Evolutionary conservation across 495 filamentous ascomycete species (phyloP), one percentile per base, ranked within the genome.

Genomic region (Hapsidospora chrysogenum): DNA sequence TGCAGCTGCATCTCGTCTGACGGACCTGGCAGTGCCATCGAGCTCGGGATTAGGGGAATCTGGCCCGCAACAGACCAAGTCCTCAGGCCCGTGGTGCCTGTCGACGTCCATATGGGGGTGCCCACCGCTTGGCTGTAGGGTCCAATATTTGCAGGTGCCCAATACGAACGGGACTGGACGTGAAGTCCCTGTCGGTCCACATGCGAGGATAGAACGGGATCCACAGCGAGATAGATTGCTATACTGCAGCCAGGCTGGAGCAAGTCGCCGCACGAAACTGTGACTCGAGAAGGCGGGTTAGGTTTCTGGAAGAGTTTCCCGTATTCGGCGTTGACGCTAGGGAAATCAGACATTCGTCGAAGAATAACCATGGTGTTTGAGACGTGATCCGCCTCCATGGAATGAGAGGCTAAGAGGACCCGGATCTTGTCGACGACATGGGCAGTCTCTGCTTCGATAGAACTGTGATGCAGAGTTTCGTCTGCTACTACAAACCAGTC

Each of bases 111-210:
- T 7, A 70, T 38, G 20, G 73, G 73, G 14, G 74, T 52, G 13
- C 72, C 62, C 31, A 89, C 74, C 1, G 89, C 84, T 57, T 99
- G 89, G 9, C 84, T 92, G 52, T 99, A 99, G 0, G 92, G 89
- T 0, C 89, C 89, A 35, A 99, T 99, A 44, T 96, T 96, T 6
- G 92, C 86, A 0, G 89, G 89, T 1, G 89, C 92, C 89, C 89
- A 99, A 64, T 96, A 95, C 3, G 81, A 89, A 17, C 80, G 67
- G 11, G 80, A 85, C 50, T 96, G 92, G 3, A 99, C 85, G 52
- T 99, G 89, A 1, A 99, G 66, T 2, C 75, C 75, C 9, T 64
- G 63, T 34, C 56, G 58, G 43, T 52, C 54, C 23, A 31, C 39
- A 10, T 35, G 39, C 9, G 41, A 30, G 8, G 47, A 40, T 10